Percentiles rank a stretch among this genome's conserved stretches.
Evolutionary conservation across 495 filamentous ascomycete species (phyloP).

Genomic region (Lindgomyces ingoldianus): DNA sequence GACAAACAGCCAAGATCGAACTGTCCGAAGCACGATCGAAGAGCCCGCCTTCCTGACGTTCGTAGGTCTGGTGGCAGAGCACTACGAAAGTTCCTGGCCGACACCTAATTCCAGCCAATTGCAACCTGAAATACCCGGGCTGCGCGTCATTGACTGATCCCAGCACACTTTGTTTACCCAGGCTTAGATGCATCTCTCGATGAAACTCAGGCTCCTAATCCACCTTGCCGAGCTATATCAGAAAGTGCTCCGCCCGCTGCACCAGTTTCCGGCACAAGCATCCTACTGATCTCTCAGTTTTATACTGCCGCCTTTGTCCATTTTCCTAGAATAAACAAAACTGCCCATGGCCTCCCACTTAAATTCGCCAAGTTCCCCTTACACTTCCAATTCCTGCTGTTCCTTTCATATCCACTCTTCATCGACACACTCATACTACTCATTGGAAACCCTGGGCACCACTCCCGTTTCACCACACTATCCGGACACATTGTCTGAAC

Average conservation of each 20-base stretch:
- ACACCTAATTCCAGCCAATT: no score
- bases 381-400: constrained; percentile 22
- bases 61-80: no score
- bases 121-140: no score
- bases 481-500: constrained; percentile 19
- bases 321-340: not conserved
- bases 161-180: not conserved
- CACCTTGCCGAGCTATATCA: not conserved
- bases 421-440: constrained; percentile 6
- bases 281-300: constrained; percentile 2
- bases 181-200: not conserved
- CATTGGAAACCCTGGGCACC: constrained; percentile 24
- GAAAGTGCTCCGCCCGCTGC: not conserved
- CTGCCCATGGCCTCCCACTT: constrained; percentile 13
- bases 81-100: no score
- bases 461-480: constrained; percentile 1
- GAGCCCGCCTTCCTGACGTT: no score
- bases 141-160: not conserved
- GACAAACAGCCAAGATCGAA: no score
- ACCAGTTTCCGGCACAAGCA: not conserved
- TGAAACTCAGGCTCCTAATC: not conserved
- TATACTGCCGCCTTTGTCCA: not conserved
- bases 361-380: not conserved
- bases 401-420: constrained; percentile 22
- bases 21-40: no score